Percentiles rank a stretch among this genome's conserved stretches.
phyloP scores from a whole-genome alignment of 1,284 basidiomycete species.

The Cerioporus squamosus region DNA sequence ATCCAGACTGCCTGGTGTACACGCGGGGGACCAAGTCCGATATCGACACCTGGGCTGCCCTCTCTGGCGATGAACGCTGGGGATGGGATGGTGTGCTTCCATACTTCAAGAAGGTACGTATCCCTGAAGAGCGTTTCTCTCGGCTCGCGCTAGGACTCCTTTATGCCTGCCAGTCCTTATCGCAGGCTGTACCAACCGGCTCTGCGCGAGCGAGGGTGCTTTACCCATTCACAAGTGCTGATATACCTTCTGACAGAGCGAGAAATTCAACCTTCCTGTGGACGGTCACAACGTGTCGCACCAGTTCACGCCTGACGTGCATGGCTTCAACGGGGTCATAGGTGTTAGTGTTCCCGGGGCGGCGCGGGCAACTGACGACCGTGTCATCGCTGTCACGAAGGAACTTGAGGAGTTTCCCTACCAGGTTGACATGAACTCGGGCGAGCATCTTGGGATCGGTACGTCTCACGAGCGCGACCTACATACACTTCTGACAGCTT shows the following conservation, averaged over 20 bases:
- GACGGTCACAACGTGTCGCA: slow-evolving; percentile 30
- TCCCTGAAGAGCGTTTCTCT: neutral
- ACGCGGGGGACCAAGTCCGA: slow-evolving; percentile 36
- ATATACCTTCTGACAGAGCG: slow-evolving; percentile 24
- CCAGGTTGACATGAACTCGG: slow-evolving; percentile 36
- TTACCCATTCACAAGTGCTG: too few species aligned
- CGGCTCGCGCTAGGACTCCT: neutral
- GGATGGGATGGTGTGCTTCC: slow-evolving; percentile 32
- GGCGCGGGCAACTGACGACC: slow-evolving; percentile 24
- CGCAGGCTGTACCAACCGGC: too few species aligned
- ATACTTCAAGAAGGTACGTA: slow-evolving; percentile 31
- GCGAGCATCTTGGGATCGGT: slow-evolving; percentile 37
- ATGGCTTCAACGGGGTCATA: slow-evolving; percentile 30
- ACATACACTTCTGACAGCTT: neutral
- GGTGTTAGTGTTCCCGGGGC: slow-evolving; percentile 31
- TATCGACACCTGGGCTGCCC: slow-evolving; percentile 29
- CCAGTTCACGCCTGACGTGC: slow-evolving; percentile 29
- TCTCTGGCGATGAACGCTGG: slow-evolving; percentile 34
- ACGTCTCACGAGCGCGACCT: neutral
- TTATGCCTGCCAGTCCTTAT: neutral
- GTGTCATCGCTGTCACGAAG: slow-evolving; percentile 28
- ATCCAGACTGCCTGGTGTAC: slow-evolving; percentile 12
- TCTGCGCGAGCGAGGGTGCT: too few species aligned
- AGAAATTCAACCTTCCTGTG: slow-evolving; percentile 29
- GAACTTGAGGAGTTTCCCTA: slow-evolving; percentile 29